These are phyloP conservation scores for Tulasnella sp. DNA, from an alignment of 768 basidiomycete species.

Conservation along the genomic window DNA sequence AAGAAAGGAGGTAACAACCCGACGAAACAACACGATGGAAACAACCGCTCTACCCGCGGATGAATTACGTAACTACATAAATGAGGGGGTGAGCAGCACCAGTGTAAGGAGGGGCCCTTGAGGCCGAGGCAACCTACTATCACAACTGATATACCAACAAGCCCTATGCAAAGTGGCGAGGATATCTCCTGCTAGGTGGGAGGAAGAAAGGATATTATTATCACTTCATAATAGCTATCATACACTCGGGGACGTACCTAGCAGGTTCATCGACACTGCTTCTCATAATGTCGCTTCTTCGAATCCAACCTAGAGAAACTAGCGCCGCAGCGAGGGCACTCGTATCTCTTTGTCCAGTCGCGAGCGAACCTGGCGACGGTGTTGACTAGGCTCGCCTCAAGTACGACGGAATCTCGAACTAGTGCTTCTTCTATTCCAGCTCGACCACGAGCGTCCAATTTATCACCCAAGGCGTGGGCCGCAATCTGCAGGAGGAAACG, in stretches of 20 bases:
- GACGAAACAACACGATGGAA: too few relatives aligned
- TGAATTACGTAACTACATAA: background rate
- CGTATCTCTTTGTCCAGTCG: background rate
- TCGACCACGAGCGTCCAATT: background rate
- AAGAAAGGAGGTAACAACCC: background rate
- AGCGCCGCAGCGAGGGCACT: background rate
- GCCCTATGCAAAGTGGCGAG: too few relatives aligned
- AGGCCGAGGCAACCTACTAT: too few relatives aligned
- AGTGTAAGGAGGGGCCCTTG: too few relatives aligned
- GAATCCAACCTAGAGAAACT: conserved; percentile 13
- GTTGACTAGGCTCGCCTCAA: background rate
- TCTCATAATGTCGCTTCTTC: conserved; percentile 18
- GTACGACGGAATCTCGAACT: background rate
- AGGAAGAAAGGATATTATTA: too few relatives aligned
- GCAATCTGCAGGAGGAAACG: conserved; percentile 18
- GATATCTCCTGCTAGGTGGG: too few relatives aligned
- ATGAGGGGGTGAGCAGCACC: too few relatives aligned
- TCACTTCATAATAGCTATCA: too few relatives aligned
- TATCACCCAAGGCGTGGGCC: background rate
- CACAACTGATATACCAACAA: too few relatives aligned
- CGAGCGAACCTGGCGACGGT: background rate
- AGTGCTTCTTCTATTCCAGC: background rate
- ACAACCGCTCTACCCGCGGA: too few relatives aligned
- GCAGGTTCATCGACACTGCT: background rate
- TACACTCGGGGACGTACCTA: background rate